Percentiles rank a stretch among this genome's conserved stretches.
Conservation (phyloP, 1,284 basidiomycete genomes). For the Ganoderma lucidum region DNA sequence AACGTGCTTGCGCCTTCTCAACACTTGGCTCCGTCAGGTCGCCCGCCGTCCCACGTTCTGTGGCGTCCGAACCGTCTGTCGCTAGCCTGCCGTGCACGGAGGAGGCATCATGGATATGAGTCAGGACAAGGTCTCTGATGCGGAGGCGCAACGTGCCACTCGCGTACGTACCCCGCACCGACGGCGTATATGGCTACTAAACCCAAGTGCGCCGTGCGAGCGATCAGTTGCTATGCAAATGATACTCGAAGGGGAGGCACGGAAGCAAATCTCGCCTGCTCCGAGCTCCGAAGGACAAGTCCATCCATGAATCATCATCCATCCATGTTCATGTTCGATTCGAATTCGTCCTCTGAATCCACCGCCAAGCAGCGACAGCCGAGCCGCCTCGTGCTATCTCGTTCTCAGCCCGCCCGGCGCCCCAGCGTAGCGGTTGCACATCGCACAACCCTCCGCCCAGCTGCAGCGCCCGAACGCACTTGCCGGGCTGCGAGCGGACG, state of each 20-base stretch:
- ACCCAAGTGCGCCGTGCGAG: constrained; percentile 2
- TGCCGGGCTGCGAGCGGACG: constrained; percentile 7
- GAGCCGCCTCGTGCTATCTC: neutral
- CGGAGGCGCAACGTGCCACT: constrained; percentile 12
- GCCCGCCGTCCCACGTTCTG: neutral
- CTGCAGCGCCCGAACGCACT: neutral
- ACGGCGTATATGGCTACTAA: neutral
- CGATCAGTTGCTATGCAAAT: constrained; percentile 29
- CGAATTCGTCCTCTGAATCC: neutral
- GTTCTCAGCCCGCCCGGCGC: too few relatives aligned
- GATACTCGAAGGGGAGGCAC: constrained; percentile 25
- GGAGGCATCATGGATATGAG: neutral
- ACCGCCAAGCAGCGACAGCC: neutral
- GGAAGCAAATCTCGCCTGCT: constrained; percentile 23
- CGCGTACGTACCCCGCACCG: neutral
- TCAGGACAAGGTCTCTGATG: neutral
- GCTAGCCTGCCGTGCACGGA: constrained; percentile 1
- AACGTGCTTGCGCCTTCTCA: neutral
- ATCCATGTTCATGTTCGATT: neutral
- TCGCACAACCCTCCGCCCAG: constrained; percentile 9
- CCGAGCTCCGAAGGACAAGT: constrained; percentile 24
- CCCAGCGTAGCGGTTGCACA: neutral
- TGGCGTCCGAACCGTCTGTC: neutral
- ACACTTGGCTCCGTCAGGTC: neutral
- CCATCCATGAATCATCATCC: neutral